Evolutionary conservation across 2,329 filamentous ascomycete genomes (phyloP), one percentile per base, ranked within the genome.

Genomic region (Aspergillus sp.): DNA sequence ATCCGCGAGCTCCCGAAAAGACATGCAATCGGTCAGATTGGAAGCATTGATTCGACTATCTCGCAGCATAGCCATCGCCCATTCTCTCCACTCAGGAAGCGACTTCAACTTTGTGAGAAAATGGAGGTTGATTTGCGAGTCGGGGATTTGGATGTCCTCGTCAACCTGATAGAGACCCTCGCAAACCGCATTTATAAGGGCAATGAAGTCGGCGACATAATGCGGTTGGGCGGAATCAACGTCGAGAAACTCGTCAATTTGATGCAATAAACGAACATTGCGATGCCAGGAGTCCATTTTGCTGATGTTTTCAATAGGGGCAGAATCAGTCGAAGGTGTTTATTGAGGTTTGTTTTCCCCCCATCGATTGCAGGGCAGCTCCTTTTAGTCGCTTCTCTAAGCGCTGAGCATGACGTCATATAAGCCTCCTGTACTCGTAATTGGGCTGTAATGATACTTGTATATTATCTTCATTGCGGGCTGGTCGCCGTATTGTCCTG

Each of bases 191-290:
- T 69, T 57, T 48, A 70, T 68, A 11, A 70, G 65, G 21, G 64
- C 56, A 19, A 68, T 59, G 37, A 70, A 68, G 54, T 69, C 68
- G 47, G 63, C 57, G 19, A 69, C 62, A 49, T 54, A 62, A 44
- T 67, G 62, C 54, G 64, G 66, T 50, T 66, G 62, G 19, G 58
- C 39, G 6, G 63, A 62, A 57, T 69, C 68, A 31, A 70, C 60
- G 37, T 70, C 66, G 17, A 70, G 57, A 40, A 69, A 66, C 52
- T 70, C 68, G 45, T 65, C 60, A 33, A 70, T 62, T 37, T 68
- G 65, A 55, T 69, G 68, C 44, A 70, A 64, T 49, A 68, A 60
- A 11, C 67, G 67, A 39, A 65, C 62, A 48, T 65, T 68, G 15
- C 63, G 66, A 46, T 69, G 65, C 58, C 65, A 66, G 46, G 49